Conservation (phyloP, 2,329 filamentous ascomycete species). For the Harringtonia aguacate region DNA sequence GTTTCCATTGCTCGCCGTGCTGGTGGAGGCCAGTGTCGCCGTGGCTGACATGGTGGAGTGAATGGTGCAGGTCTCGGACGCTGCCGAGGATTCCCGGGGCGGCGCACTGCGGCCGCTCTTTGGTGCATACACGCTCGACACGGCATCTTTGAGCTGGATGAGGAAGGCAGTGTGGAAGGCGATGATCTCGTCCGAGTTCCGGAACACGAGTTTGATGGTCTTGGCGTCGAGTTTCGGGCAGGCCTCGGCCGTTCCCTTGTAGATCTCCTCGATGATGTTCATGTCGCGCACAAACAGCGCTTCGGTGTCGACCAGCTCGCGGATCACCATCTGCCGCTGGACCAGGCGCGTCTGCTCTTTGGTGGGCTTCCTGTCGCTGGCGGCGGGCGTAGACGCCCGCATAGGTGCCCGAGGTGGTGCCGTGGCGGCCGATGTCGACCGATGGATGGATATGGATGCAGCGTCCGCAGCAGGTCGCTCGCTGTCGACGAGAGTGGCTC, state of each 20-base stretch:
- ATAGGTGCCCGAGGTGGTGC: too few species aligned
- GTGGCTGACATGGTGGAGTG: slow-evolving; percentile 23
- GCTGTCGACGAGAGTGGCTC: slow-evolving; percentile 23
- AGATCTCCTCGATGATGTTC: slow-evolving; percentile 96
- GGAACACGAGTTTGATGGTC: slow-evolving; percentile 83
- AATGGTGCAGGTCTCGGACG: slow-evolving; percentile 20
- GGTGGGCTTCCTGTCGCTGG: slow-evolving; percentile 23
- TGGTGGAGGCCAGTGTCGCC: slow-evolving; percentile 16
- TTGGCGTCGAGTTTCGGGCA: slow-evolving; percentile 70
- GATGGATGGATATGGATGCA: neutral
- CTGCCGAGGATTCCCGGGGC: slow-evolving; percentile 16
- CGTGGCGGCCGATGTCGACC: neutral
- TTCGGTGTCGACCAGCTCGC: slow-evolving; percentile 89
- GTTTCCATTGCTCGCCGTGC: slow-evolving; percentile 6
- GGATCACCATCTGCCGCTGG: slow-evolving; percentile 75
- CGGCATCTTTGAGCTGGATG: slow-evolving; percentile 68
- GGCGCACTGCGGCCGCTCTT: slow-evolving; percentile 23
- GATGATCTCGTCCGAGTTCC: slow-evolving; percentile 85
- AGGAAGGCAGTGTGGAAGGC: slow-evolving; percentile 75
- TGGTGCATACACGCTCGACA: slow-evolving; percentile 67
- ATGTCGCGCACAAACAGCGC: slow-evolving; percentile 86
- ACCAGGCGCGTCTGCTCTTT: slow-evolving; percentile 62
- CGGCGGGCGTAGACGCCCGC: neutral
- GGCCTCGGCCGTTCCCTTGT: slow-evolving; percentile 82
- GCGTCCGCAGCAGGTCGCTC: slow-evolving; percentile 6